phyloP scores from a whole-genome alignment of 1,284 basidiomycete genomes.

The Rhizoctonia solani region DNA sequence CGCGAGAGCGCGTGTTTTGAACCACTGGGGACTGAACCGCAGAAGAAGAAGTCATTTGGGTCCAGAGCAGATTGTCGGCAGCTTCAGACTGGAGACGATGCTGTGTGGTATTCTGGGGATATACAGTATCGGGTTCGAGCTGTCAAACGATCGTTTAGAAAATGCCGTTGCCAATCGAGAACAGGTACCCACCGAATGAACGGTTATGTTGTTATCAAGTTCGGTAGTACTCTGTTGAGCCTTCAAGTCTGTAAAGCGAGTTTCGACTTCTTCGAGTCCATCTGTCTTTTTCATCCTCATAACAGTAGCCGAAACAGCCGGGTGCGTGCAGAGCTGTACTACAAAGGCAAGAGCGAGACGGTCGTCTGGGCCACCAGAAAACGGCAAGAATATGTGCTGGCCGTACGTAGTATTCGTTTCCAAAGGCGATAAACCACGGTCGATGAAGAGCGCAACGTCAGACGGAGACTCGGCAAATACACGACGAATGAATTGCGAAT shows the following conservation, averaged over 20 bases:
- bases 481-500: constrained; percentile 78
- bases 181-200: constrained; percentile 50
- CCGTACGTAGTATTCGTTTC: constrained; percentile 43
- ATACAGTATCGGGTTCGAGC: constrained; percentile 66
- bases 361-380: constrained; percentile 93
- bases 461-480: constrained; percentile 67
- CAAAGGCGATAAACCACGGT: constrained; percentile 58
- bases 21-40: constrained; percentile 44
- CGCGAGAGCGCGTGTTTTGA: constrained; percentile 52
- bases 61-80: constrained; percentile 73
- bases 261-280: constrained; percentile 37
- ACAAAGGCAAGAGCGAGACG: constrained; percentile 78
- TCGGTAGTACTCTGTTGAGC: constrained; percentile 44
- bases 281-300: constrained; percentile 62
- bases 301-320: constrained; percentile 68
- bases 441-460: constrained; percentile 83
- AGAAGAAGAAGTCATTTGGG: constrained; percentile 52
- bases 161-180: background rate
- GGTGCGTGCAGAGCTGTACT: constrained; percentile 74
- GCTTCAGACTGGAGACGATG: constrained; percentile 69
- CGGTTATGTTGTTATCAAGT: constrained; percentile 49
- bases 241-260: constrained; percentile 40
- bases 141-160: constrained; percentile 34
- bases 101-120: constrained; percentile 63
- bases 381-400: constrained; percentile 81